phyloP scores from a whole-genome alignment of 2,329 filamentous ascomycete species.

The Orbilia blumenaviensis region DNA sequence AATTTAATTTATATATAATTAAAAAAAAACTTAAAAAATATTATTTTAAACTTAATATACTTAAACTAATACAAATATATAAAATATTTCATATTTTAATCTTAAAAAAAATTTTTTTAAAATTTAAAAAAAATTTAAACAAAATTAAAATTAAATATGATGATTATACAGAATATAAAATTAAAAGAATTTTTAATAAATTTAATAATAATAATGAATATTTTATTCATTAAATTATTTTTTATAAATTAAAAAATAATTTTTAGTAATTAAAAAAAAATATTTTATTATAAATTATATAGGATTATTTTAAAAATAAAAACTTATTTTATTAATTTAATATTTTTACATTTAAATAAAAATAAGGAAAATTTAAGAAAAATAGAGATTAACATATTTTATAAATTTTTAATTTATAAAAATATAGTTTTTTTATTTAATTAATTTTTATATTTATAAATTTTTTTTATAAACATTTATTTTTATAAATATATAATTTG shows the following conservation, averaged over 20 bases:
- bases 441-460: not conserved
- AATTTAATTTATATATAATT: slow-evolving; percentile 2
- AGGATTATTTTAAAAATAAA: no score
- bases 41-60: slow-evolving; percentile 25
- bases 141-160: not conserved
- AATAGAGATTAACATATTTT: not conserved
- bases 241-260: not conserved
- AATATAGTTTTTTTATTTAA: not conserved
- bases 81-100: not conserved
- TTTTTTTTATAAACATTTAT: not conserved
- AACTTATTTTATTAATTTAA: not conserved
- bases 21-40: not conserved
- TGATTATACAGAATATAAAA: not conserved
- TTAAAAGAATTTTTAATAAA: not conserved
- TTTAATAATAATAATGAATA: slow-evolving; percentile 7
- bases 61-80: not conserved
- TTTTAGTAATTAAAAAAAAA: not conserved
- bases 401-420: not conserved
- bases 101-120: not conserved
- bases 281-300: not conserved
- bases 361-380: not conserved
- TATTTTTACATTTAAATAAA: not conserved
- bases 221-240: not conserved
- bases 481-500: not conserved
- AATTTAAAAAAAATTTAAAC: not conserved